Evolutionary conservation across 345 rosid genomes (phyloP).

Genomic region (Gossypium herbaceum): DNA sequence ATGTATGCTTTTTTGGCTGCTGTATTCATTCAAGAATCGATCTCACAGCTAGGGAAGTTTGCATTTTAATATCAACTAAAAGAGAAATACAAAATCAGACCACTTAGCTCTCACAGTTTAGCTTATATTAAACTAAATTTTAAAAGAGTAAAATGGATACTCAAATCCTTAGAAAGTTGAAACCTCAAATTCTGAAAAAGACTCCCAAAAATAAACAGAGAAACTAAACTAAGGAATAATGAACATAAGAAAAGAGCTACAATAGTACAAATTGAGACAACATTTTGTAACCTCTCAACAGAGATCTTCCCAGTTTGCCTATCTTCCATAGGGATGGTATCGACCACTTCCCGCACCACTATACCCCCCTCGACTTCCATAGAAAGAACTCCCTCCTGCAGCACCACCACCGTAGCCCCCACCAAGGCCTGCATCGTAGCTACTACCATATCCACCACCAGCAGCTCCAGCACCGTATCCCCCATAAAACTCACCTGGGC

Average conservation of each 20-base stretch:
- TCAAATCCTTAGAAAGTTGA: neutral
- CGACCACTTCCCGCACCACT: slow-evolving; percentile 66
- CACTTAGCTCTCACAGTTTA: slow-evolving; percentile 10
- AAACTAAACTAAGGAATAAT: slow-evolving; percentile 6
- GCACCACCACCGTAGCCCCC: slow-evolving; percentile 33
- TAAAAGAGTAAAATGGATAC: neutral
- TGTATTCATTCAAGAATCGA: neutral
- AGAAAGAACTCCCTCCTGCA: slow-evolving; percentile 36
- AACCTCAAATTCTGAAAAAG: neutral
- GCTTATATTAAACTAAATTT: neutral
- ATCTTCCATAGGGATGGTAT: slow-evolving; percentile 90
- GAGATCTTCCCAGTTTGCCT: slow-evolving; percentile 21
- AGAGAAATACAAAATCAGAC: neutral
- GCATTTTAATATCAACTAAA: slow-evolving; percentile 8
- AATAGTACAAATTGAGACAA: slow-evolving; percentile 12
- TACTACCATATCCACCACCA: slow-evolving; percentile 40
- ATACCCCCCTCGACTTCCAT: slow-evolving; percentile 47
- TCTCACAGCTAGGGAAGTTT: slow-evolving; percentile 4
- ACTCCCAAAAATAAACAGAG: neutral
- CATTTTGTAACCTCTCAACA: neutral
- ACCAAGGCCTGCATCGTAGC: slow-evolving; percentile 37
- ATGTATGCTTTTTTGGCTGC: no score
- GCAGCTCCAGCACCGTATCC: slow-evolving; percentile 47
- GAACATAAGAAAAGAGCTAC: slow-evolving; percentile 2
- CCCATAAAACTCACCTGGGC: slow-evolving; percentile 51